Evolutionary conservation across 169 alveolate genomes (phyloP).

Genomic region (Plasmodium reichenowi): DNA sequence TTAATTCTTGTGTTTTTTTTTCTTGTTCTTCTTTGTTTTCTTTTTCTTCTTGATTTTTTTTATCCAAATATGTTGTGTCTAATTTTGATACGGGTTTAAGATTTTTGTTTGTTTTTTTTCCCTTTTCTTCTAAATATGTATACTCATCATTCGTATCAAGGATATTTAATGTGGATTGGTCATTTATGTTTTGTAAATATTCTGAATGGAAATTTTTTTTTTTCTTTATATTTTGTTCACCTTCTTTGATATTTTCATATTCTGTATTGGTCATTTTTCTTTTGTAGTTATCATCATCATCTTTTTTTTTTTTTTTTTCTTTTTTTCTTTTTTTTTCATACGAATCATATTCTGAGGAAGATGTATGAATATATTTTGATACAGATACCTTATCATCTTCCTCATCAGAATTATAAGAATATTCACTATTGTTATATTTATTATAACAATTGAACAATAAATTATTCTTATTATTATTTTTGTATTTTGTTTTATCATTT

Average conservation of each 20-base stretch:
- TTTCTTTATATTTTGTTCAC: conserved; percentile 29
- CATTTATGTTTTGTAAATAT: neutral
- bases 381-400: conserved; percentile 2
- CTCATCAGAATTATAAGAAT: neutral
- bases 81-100: conserved; percentile 49
- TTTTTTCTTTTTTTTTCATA: neutral
- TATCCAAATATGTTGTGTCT: conserved; percentile 29
- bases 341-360: neutral
- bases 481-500: too few species aligned
- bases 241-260: conserved; percentile 35
- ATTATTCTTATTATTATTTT: too few species aligned
- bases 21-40: neutral
- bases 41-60: neutral
- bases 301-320: neutral
- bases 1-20: conserved; percentile 9
- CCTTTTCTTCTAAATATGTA: neutral
- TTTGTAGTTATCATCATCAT: neutral
- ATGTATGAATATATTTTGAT: too few species aligned
- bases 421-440: too few species aligned
- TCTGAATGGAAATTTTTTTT: conserved; percentile 7
- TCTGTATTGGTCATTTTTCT: conserved; percentile 15
- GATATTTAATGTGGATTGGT: neutral
- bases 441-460: too few species aligned
- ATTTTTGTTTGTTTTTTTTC: conserved; percentile 4
- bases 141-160: conserved; percentile 67